Base-by-base conservation (phyloP, 108 stramenopile genomes). In the Asterionellopsis glacialis region DNA sequence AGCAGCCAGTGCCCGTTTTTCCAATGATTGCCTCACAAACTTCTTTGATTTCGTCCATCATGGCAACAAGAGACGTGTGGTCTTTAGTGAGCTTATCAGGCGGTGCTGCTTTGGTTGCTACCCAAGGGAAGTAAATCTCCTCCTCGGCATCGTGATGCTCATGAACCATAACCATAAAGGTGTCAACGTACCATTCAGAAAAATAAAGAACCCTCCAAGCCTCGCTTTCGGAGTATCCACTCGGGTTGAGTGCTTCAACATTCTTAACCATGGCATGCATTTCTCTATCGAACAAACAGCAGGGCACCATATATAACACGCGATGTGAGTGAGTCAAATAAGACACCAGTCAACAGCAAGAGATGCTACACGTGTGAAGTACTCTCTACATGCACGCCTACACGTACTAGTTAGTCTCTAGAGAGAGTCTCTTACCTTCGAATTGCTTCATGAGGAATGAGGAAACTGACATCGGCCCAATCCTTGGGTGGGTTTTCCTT, bases 101-200 rank as follows among this genome's bases (percentile, higher is more conserved):
- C 62, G 55, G 25, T 18, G 50, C 41, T 6, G 61, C 60, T 55
- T 52, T 74, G 27, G 61, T 60, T 12, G 55, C 48, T 18, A 78
- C 51, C 77, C 77, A 78, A 12, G 77, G 72, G 50, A 77, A 77
- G 52, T 73, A 73, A 33, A 73, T 59, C 27, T 48, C 27, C 33
- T 77, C 71, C 47, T 74, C 67, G 19, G 23, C 41, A 39, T 74
- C 69, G 40, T 68, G 73, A 49, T 74, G 73, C 19, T 64, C 68
- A 50, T 69, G 53, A 15, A 69, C 47, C 26, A 45, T 59, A 18
- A 38, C 55, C 1, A 26, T 55, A 42, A 77, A 72, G 33, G 56
- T 42, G 1, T 64, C 67, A 6, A 45, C 22, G n/a, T 25, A 72
- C 76, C 76, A 77, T 41, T 72, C 33, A 16, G 61, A 59, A 45